Base-by-base conservation (phyloP, 345 rosid genomes). In the Pugionium dolabratum region DNA sequence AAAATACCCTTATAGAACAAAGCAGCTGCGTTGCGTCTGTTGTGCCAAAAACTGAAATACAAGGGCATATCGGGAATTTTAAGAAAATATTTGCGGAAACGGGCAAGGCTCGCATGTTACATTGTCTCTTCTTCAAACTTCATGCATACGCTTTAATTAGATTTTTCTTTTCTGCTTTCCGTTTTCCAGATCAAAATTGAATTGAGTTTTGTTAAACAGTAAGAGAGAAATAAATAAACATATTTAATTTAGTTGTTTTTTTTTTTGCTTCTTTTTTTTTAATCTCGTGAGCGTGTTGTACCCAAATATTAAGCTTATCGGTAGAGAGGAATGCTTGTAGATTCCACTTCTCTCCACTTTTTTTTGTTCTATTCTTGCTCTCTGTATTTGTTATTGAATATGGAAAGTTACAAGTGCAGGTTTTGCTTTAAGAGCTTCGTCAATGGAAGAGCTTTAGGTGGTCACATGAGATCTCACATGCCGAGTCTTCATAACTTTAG, bases 401-500 rank as follows among this genome's bases (percentile, higher is more conserved):
- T 87, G 96, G 94, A 88, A 75, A 88, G 68, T 51, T 85, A 85
- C 70, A 84, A 70, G 79, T 90, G 98, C 65, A 89, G 66, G 70
- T 67, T 87, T 25, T 93, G 98, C 74, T 81, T 71, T 10, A 87
- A 81, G 72, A 77, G 65, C 58, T 93, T 90, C 59, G 44, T 69
- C n/a, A 85, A 86, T 66, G 94, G 85, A 45, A 85, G 89, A 77
- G 87, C 94, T 73, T 79, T 90, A 59, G 88, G 91, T 43, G 88
- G 91, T 43, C 97, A 89, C 72, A 87, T 89, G 90, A 81, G 84
- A 85, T 85, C 98, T 70, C 97, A 90, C 75, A 73, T 82, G 83
- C 67, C 80, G 47, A 84, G 53, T 69, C 84, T 79, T 74, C 80
- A 62, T 46, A 49, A 48, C 5, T 49, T 49, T 49, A 18, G 50